Conservation (phyloP, 2,329 filamentous ascomycete genomes). For the Cladosporium cucumerinum region DNA sequence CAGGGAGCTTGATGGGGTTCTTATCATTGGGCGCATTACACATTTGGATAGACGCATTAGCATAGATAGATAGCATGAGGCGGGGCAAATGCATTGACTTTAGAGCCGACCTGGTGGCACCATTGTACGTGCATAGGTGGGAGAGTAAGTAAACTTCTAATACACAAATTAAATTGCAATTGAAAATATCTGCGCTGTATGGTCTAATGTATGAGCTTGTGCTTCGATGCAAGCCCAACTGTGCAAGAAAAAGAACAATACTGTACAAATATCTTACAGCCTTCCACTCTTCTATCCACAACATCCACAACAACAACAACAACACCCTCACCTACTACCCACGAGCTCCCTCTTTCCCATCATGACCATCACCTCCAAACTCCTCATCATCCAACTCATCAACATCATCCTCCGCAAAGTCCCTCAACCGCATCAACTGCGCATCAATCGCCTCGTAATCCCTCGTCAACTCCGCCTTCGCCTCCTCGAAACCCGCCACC, state of each 20-base stretch:
- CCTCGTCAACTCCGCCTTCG: slow-evolving; percentile 21
- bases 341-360: neutral
- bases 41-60: neutral
- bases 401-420: slow-evolving; percentile 27
- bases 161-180: neutral
- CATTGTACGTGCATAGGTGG: neutral
- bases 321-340: neutral
- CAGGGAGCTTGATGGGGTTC: slow-evolving; percentile 26
- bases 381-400: slow-evolving; percentile 8
- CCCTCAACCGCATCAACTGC: slow-evolving; percentile 27
- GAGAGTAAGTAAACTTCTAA: neutral
- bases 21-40: neutral
- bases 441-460: slow-evolving; percentile 23
- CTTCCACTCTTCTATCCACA: neutral
- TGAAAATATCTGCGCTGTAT: neutral
- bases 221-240: neutral
- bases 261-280: neutral
- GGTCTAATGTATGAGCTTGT: neutral
- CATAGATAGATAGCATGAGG: neutral
- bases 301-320: neutral
- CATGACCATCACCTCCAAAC: neutral
- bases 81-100: neutral
- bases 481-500: slow-evolving; percentile 18
- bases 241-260: neutral
- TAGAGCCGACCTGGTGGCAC: neutral